Base-by-base conservation (phyloP, 2,329 filamentous ascomycete species). In the Cercospora brassicicola region DNA sequence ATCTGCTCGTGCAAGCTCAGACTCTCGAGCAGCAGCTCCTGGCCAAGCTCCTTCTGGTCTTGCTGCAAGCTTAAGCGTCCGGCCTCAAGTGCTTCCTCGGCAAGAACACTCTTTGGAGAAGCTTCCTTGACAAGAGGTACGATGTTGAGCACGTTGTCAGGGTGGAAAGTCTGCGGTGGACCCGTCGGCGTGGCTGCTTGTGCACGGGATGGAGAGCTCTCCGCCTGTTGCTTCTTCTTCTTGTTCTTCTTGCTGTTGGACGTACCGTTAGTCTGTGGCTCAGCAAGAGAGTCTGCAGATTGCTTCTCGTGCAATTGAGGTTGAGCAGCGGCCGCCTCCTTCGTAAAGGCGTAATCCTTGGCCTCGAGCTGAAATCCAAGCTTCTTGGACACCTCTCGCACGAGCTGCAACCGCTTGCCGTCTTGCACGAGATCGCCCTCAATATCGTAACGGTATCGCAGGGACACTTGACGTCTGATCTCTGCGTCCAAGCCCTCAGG, bases 1-100 rank as follows among this genome's bases (percentile, higher is more conserved):
- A 99, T 98, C 81, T 99, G 95, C 84, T 99, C 95, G 77, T 99
- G 94, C 53, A 99, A 84, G 56, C 95, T 97, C 69, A 99, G 84
- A 42, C 94, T 97, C 81, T 99, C 95, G n/a, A 98, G 84, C 31
- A 99, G 87, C 66, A 99, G 87, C 80, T 99, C 95, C 81, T 97
- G 94, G 48, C 95, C 95, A 56, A 99, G 88, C 81, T 97, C 95
- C 82, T 92, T 94, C 84, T 99, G 93, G 78, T 92, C 91, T 79
- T 98, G 94, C 75, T 95, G 88, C 69, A 99, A 89, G n/a, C 94
- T 97, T 77, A 99, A 94, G 63, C 94, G 92, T 26, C 95, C 95
- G 66, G 94, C 95, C 80, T 99, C 95, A 53, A 99, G 85, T 13
- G 95, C 94, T 82, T 99, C 95, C 79, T 99, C 95, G 0, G 95